Evolutionary conservation across 495 filamentous ascomycete genomes (phyloP).

Genomic region (Bathelium albidoporum): DNA sequence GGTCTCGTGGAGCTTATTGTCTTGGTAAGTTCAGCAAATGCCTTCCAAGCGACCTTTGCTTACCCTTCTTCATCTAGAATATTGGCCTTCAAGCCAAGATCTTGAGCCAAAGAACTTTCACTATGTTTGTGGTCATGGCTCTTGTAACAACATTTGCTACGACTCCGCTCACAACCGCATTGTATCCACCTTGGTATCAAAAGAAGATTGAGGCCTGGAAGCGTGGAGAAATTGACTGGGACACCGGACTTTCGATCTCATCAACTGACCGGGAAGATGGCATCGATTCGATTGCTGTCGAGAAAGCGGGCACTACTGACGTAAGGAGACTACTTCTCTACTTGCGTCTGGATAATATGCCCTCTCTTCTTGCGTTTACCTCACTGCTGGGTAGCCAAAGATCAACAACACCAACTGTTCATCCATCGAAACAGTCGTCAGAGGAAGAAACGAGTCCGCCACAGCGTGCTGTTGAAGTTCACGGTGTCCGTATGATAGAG

Average conservation of each 20-base stretch:
- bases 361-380: conserved; percentile 75
- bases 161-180: conserved; percentile 62
- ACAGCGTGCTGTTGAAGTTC: conserved; percentile 58
- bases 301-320: conserved; percentile 32
- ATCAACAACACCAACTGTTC: conserved; percentile 9
- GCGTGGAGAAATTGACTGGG: conserved; percentile 89
- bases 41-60: background rate
- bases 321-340: conserved; percentile 48
- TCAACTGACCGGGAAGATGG: conserved; percentile 20
- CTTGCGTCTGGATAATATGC: conserved; percentile 82
- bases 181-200: conserved; percentile 88
- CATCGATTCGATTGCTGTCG: conserved; percentile 22
- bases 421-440: conserved; percentile 14
- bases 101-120: conserved; percentile 77
- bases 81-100: conserved; percentile 91
- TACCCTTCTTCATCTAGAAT: conserved; percentile 49
- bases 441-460: conserved; percentile 16
- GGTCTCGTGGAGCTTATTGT: conserved; percentile 94
- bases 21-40: conserved; percentile 46
- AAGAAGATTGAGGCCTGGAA: conserved; percentile 85
- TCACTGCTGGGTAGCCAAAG: conserved; percentile 53
- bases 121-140: conserved; percentile 98
- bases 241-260: conserved; percentile 48
- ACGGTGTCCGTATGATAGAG: conserved; percentile 77
- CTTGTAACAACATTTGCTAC: conserved; percentile 86